Evolutionary conservation across 2,329 filamentous ascomycete species (phyloP).

Genomic region (Neofusicoccum laricinum): DNA sequence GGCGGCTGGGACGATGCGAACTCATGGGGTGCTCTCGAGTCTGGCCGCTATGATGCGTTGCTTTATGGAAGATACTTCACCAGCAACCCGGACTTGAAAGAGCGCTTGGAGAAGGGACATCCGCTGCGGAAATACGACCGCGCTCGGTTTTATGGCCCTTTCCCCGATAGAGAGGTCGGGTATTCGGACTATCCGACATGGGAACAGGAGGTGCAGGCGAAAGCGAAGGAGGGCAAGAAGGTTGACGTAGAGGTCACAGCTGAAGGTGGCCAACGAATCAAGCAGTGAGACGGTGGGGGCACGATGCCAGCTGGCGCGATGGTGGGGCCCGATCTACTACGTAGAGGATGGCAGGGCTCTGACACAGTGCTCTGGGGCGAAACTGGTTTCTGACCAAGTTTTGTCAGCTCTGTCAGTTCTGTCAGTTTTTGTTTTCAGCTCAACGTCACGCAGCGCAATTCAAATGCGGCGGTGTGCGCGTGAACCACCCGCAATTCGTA

Average conservation of each 20-base stretch:
- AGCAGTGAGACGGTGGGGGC: background rate
- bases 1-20: conserved; percentile 55
- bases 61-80: conserved; percentile 48
- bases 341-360: background rate
- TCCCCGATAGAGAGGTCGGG: conserved; percentile 26
- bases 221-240: conserved; percentile 1
- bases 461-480: background rate
- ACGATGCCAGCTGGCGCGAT: background rate
- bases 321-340: background rate
- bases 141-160: conserved; percentile 34
- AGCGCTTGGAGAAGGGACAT: conserved; percentile 39
- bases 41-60: conserved; percentile 36
- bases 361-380: background rate
- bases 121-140: conserved; percentile 41
- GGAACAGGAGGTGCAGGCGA: conserved; percentile 14
- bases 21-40: conserved; percentile 48
- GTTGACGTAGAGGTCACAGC: background rate
- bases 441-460: background rate
- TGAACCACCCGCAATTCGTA: background rate
- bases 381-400: background rate
- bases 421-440: background rate
- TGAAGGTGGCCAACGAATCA: conserved; percentile 3
- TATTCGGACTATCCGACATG: conserved; percentile 35
- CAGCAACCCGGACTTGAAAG: conserved; percentile 46
- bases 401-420: background rate